Base-by-base conservation (phyloP, 352 stramenopile genomes). In the Stephanocyclus meneghinianus region DNA sequence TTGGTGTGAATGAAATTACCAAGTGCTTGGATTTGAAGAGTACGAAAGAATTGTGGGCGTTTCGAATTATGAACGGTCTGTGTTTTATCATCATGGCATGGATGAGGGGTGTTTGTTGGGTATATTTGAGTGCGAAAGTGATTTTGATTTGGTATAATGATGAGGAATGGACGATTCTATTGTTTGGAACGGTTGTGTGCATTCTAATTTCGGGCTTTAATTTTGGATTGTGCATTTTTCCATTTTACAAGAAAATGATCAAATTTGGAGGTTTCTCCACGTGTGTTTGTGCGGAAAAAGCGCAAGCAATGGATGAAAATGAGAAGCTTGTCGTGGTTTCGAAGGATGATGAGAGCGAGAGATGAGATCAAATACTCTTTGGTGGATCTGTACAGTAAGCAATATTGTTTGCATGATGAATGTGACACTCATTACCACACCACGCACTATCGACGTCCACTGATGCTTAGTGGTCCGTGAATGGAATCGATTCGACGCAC, bases 21-120 rank as follows among this genome's bases (percentile, higher is more conserved):
- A 78, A 78, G 65, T 44, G 29, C 18, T 59, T 78, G 16, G 61
- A 78, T 60, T n/a, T 78, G 8, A 60, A 53, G 6, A 66, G 64
- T 26, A 16, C 11, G 2, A 65, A 30, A 6, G 18, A 78, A 35
- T 40, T 78, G 16, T 57, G 44, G 51, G 42, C 40, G 53, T 78
- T 78, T 55, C 47, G 60, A 13, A 50, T 65, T 48, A 45, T 78
- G 60, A 78, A 64, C 45, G 59, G 59, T 1, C 21, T 78, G 16
- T 51, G 35, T 30, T 65, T 78, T 61, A 47, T 61, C 9, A 64
- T 74, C 47, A 77, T 77, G 70, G 70, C 60, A 26, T 67, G 53
- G 53, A 77, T 67, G 50, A 65, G 70, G 50, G 70, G 70, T 32
- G 35, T 77, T 42, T 32, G 60, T 10, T 77, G 70, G 70, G 15